phyloP scores from a whole-genome alignment of 345 rosid species.

The Citrus maxima region DNA sequence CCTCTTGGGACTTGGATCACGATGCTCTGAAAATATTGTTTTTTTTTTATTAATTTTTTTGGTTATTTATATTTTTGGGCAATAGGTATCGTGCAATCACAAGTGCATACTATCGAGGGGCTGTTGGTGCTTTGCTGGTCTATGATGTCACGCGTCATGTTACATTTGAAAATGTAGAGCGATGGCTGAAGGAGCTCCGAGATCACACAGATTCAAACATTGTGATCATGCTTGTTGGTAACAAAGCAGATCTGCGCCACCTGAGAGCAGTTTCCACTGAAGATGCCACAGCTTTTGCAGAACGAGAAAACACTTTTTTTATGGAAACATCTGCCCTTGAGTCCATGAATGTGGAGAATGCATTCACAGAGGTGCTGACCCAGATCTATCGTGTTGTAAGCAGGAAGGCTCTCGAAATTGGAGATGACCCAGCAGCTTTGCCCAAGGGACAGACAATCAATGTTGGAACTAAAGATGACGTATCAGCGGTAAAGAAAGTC shows the following conservation, averaged over 20 bases:
- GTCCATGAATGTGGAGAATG: constrained; percentile 73
- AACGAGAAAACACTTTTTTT: constrained; percentile 66
- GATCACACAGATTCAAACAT: constrained; percentile 83
- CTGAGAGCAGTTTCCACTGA: constrained; percentile 71
- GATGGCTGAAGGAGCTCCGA: constrained; percentile 89
- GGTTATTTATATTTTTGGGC: not conserved
- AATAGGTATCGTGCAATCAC: constrained; percentile 81
- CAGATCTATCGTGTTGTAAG: constrained; percentile 77
- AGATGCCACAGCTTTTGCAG: constrained; percentile 65
- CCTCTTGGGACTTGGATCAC: not conserved
- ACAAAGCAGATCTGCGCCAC: constrained; percentile 90
- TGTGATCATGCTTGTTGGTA: constrained; percentile 88
- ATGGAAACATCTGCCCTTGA: constrained; percentile 94
- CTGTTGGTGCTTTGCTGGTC: constrained; percentile 78
- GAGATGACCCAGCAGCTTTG: constrained; percentile 77
- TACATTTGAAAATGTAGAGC: constrained; percentile 80
- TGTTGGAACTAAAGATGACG: constrained; percentile 68
- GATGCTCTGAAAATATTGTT: not conserved
- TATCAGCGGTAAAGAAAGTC: constrained; percentile 69
- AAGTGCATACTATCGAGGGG: constrained; percentile 89
- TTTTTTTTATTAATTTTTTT: not conserved
- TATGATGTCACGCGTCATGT: constrained; percentile 85
- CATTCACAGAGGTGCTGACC: constrained; percentile 78
- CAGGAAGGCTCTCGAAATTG: constrained; percentile 79
- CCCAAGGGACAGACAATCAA: constrained; percentile 79